These are phyloP conservation scores for Fusarium bulbicola DNA, from an alignment of 2,329 filamentous ascomycete genomes.

Conservation along the genomic window DNA sequence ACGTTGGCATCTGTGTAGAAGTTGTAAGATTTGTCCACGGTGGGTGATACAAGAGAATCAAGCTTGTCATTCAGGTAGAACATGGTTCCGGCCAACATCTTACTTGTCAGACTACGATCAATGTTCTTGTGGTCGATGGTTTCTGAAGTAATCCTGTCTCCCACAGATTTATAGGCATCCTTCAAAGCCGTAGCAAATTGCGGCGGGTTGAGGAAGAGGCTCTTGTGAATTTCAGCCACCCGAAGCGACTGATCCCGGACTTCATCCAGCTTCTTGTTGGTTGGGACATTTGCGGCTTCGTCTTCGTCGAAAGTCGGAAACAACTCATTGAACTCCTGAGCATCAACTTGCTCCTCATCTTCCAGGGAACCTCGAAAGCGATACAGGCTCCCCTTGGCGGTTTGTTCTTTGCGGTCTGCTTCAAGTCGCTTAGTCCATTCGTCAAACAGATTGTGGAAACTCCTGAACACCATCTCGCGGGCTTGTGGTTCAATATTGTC, in stretches of 20 bases:
- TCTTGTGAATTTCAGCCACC: conserved; percentile 68
- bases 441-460: conserved; percentile 77
- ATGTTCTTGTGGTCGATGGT: conserved; percentile 41
- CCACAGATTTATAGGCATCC: conserved; percentile 55
- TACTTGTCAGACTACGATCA: conserved; percentile 55
- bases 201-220: conserved; percentile 58
- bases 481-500: conserved; percentile 51
- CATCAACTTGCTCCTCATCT: conserved; percentile 77
- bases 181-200: conserved; percentile 55
- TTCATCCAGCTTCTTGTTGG: conserved; percentile 48
- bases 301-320: conserved; percentile 81
- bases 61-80: conserved; percentile 72
- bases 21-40: conserved; percentile 69
- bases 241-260: conserved; percentile 67
- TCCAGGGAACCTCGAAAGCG: conserved; percentile 82
- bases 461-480: conserved; percentile 67
- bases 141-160: conserved; percentile 49
- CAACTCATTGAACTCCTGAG: conserved; percentile 78
- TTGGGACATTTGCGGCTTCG: conserved; percentile 48
- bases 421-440: conserved; percentile 83
- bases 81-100: conserved; percentile 72
- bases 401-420: conserved; percentile 78
- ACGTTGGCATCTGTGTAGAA: conserved; percentile 90
- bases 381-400: conserved; percentile 80
- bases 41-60: conserved; percentile 51